Evolutionary conservation across 2,329 filamentous ascomycete species (phyloP), one percentile per base, ranked within the genome.

Genomic region (Mariannaea sp.): DNA sequence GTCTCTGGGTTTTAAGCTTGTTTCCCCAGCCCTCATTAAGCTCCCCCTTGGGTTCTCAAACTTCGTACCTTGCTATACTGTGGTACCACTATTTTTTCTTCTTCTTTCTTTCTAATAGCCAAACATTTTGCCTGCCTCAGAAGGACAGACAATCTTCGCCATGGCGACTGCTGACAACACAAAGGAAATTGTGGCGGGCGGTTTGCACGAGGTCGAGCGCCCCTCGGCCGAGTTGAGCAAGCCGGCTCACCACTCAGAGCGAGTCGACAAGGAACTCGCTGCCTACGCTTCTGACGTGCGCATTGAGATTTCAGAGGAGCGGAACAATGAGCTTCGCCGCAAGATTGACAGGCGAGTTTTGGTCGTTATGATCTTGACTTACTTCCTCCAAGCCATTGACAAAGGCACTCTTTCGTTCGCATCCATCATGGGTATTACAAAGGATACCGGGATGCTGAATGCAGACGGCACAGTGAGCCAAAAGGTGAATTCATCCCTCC

Each of bases 381-480:
- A 91, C 70, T 89, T 91, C 65, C 71, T 90, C 17, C 88, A 89
- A 65, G 80, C 84, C 39, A 77, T 88, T 39, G 85, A 88, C 69
- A 88, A 88, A 69, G 84, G 84, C 20, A 88, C 85, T 0, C 73
- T 88, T 65, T 83, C 79, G 1, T 87, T 78, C 78, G 81, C 83
- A 7, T 81, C 80, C 38, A 86, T 87, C 66, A 86, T 87, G 83
- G 81, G 80, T 22, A 75, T 87, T 42, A 71, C 73, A 0, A 65
- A 75, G 5, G 80, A 86, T 59, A 76, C 78, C 0, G 61, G 73
- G 30, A 68, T 85, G 17, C 61, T 73, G 32, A 78, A 73, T 19
- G 59, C 70, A 6, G 55, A 71, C 20, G 71, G 73, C 1, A 43
- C 47, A 1, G 42, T 59, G 19, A 57, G 48, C n/a, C 61, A 65